Evolutionary conservation across 2,329 filamentous ascomycete species (phyloP).

Genomic region (Lizonia empirigonia): DNA sequence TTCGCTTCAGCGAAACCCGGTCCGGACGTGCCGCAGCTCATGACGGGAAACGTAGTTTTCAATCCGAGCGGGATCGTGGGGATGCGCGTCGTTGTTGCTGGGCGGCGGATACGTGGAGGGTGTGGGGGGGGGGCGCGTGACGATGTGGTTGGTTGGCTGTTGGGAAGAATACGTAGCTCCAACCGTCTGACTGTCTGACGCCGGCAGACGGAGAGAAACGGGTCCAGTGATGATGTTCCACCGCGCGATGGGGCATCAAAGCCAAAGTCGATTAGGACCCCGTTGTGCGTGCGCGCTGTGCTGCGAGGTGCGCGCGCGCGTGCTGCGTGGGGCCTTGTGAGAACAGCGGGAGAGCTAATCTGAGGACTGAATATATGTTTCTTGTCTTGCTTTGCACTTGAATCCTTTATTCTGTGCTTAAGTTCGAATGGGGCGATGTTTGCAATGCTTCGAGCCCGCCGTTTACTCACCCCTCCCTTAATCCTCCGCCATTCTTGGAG

Average conservation of each 20-base stretch:
- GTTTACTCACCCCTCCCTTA: no score
- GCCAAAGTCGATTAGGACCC: constrained; percentile 45
- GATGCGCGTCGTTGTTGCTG: constrained; percentile 38
- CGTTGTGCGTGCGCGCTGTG: constrained; percentile 19
- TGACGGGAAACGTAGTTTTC: constrained; percentile 44
- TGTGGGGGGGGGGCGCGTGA: neutral
- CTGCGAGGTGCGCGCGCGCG: constrained; percentile 3
- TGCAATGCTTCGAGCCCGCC: no score
- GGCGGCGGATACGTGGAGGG: neutral
- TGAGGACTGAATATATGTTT: no score
- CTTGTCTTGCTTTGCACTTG: no score
- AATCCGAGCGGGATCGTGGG: constrained; percentile 44
- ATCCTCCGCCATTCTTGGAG: no score
- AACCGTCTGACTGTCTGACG: constrained; percentile 14
- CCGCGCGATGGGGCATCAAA: constrained; percentile 37
- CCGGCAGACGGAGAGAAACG: constrained; percentile 22
- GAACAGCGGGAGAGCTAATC: constrained; percentile 46
- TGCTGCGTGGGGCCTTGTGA: constrained; percentile 36
- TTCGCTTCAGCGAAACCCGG: neutral
- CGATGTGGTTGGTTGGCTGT: no score
- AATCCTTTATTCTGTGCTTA: no score
- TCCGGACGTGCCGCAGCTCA: constrained; percentile 33
- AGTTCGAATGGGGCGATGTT: no score
- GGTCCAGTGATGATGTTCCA: constrained; percentile 44
- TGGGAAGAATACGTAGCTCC: constrained; percentile 11